Conservation (phyloP, 179 eudicot genomes). For the Silene noctiflora region DNA sequence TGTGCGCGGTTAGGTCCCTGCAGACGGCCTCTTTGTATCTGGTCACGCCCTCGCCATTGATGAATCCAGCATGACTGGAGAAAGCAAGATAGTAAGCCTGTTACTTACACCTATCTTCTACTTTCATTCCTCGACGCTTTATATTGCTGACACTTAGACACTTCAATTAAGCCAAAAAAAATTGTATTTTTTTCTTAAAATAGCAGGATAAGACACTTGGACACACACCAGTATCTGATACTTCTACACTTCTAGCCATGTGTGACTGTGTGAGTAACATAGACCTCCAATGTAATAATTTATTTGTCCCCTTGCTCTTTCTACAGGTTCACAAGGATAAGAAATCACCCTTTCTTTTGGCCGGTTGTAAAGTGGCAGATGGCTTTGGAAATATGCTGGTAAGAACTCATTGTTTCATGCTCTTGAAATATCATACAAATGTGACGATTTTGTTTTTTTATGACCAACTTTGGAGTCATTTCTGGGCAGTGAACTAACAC, state of each 20-base stretch:
- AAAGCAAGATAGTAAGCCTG: constrained; percentile 83
- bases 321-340: constrained; percentile 65
- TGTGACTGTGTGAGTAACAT: too few species aligned
- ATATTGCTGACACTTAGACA: too few species aligned
- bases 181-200: too few species aligned
- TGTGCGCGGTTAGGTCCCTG: constrained; percentile 57
- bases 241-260: too few species aligned
- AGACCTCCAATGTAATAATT: too few species aligned
- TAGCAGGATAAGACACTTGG: too few species aligned
- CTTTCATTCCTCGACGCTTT: not conserved
- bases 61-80: constrained; percentile 98
- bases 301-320: constrained; percentile 1
- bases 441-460: too few species aligned
- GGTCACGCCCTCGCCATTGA: constrained; percentile 84
- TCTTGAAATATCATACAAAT: not conserved
- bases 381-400: constrained; percentile 94
- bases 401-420: constrained; percentile 15
- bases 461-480: not conserved
- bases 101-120: constrained; percentile 28
- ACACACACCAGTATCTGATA: too few species aligned
- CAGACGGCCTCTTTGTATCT: constrained; percentile 71
- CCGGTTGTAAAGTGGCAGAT: constrained; percentile 95
- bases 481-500: constrained; percentile 3
- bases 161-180: too few species aligned
- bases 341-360: constrained; percentile 69